These are phyloP conservation scores for Botryotinia globosa DNA, from an alignment of 2,329 filamentous ascomycete species.

Conservation along the genomic window DNA sequence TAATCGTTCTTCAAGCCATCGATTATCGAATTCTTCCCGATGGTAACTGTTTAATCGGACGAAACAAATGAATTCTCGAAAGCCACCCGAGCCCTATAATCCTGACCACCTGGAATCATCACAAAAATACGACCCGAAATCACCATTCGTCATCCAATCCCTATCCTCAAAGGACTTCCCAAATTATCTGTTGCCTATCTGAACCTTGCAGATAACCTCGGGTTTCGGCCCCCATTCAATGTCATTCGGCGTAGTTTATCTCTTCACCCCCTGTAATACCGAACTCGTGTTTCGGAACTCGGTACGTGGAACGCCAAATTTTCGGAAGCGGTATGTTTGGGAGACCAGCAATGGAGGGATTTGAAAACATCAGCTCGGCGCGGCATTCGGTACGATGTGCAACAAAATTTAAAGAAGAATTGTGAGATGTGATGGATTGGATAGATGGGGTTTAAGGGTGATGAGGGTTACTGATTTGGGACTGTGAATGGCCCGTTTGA, in stretches of 20 bases:
- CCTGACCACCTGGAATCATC: not conserved
- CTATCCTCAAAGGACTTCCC: not conserved
- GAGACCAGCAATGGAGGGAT: not conserved
- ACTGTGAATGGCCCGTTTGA: not conserved
- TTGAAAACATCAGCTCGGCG: not conserved
- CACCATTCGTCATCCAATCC: not conserved
- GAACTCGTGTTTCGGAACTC: not conserved
- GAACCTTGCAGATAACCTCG: not conserved
- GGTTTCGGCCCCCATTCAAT: not conserved
- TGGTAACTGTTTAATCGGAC: not conserved
- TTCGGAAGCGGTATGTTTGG: not conserved
- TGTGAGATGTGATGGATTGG: not conserved
- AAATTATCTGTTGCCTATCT: not conserved
- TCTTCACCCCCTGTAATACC: not conserved
- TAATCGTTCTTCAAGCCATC: not conserved
- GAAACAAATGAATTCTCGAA: not conserved
- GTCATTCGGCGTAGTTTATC: not conserved
- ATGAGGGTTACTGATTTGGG: not conserved
- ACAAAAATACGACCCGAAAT: not conserved
- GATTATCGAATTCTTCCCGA: not conserved
- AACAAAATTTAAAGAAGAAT: not conserved
- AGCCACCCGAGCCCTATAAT: not conserved
- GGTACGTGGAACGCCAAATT: not conserved
- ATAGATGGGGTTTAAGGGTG: not conserved
- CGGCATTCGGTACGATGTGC: constrained; percentile 13